Conservation (phyloP, 2,329 filamentous ascomycete species). For the Ceratocystis ficicola region DNA sequence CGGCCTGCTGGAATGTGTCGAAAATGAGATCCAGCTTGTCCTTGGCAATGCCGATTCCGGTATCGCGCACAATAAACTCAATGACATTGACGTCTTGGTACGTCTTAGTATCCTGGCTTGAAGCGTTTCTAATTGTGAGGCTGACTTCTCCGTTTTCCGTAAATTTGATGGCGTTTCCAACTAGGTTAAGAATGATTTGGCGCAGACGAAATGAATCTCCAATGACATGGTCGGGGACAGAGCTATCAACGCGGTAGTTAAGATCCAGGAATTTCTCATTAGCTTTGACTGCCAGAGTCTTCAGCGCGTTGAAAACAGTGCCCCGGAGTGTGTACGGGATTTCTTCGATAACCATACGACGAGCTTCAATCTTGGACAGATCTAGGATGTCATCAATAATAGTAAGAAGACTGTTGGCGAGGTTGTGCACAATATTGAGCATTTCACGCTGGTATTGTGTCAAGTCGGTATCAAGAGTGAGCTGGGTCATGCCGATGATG, state of each 20-base stretch:
- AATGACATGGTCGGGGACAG: constrained; percentile 86
- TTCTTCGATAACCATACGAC: constrained; percentile 95
- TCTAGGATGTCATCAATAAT: constrained; percentile 83
- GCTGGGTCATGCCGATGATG: constrained; percentile 95
- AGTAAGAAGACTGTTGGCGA: constrained; percentile 89
- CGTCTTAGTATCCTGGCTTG: constrained; percentile 43
- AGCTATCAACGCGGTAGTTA: constrained; percentile 85
- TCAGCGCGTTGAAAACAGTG: constrained; percentile 93
- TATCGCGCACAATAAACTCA: constrained; percentile 91
- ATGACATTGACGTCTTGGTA: constrained; percentile 68
- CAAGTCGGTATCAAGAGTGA: constrained; percentile 87
- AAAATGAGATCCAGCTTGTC: constrained; percentile 97
- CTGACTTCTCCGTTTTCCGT: constrained; percentile 94
- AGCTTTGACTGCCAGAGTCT: constrained; percentile 91
- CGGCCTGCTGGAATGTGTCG: constrained; percentile 96
- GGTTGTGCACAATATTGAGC: constrained; percentile 94
- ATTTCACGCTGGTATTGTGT: constrained; percentile 95
- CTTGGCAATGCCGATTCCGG: constrained; percentile 87
- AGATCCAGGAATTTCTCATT: constrained; percentile 91
- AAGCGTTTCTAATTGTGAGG: constrained; percentile 58
- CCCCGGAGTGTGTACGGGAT: constrained; percentile 91
- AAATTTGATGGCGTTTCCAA: constrained; percentile 98
- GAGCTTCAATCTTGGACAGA: constrained; percentile 77
- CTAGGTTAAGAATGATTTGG: constrained; percentile 93
- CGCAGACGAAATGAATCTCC: constrained; percentile 92